phyloP scores from a whole-genome alignment of 176 grass and related monocot species.

The Leersia perrieri region DNA sequence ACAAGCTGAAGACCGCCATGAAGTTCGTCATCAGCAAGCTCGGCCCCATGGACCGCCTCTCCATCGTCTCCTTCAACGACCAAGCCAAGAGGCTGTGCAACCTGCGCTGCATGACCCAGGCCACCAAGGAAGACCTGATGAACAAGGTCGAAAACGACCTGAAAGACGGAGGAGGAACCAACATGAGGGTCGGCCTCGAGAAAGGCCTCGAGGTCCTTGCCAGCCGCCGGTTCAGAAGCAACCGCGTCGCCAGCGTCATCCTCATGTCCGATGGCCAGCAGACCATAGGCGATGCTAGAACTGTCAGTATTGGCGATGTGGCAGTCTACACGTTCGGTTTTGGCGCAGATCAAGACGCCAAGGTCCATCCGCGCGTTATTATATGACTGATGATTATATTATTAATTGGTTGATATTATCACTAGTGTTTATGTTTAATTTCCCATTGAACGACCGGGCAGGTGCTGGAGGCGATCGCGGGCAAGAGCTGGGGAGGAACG shows the following conservation, averaged over 20 bases:
- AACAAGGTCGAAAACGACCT: not conserved
- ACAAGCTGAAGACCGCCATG: slow-evolving; percentile 18
- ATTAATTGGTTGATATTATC: no score
- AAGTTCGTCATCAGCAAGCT: slow-evolving; percentile 39
- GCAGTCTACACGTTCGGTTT: slow-evolving; percentile 52
- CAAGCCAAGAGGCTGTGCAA: not conserved
- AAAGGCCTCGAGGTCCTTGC: not conserved
- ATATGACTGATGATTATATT: no score
- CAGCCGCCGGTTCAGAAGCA: not conserved
- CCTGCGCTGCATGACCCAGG: not conserved
- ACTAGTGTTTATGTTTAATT: no score
- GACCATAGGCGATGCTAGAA: not conserved
- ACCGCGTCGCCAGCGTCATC: slow-evolving; percentile 24
- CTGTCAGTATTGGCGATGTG: not conserved
- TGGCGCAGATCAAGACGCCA: not conserved
- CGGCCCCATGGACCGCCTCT: slow-evolving; percentile 33
- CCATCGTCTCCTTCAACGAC: slow-evolving; percentile 28
- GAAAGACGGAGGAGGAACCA: not conserved
- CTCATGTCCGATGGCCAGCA: slow-evolving; percentile 32
- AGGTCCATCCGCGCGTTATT: no score
- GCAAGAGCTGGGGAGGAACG: slow-evolving; percentile 33
- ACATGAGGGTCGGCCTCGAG: not conserved
- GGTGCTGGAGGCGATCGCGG: slow-evolving; percentile 22
- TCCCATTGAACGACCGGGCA: no score
- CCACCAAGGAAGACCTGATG: not conserved